phyloP scores from a whole-genome alignment of 768 basidiomycete species.

The Pleurotus djamor region DNA sequence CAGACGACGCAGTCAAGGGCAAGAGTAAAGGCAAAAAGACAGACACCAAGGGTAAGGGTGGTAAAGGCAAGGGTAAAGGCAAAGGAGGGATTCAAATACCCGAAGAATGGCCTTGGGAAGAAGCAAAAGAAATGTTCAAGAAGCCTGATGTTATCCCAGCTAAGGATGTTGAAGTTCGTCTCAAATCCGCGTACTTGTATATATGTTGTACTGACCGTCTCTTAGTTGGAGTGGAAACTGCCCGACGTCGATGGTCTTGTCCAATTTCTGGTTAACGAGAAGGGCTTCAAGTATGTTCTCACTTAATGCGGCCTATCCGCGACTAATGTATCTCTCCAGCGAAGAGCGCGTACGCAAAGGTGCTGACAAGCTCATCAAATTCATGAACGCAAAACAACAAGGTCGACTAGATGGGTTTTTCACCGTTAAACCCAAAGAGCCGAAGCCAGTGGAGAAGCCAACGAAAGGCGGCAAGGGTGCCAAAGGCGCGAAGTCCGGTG shows the following conservation, averaged over 20 bases:
- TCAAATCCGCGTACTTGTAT: neutral
- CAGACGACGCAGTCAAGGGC: constrained; percentile 39
- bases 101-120: constrained; percentile 96
- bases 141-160: constrained; percentile 89
- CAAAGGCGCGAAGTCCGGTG: constrained; percentile 27
- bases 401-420: constrained; percentile 97
- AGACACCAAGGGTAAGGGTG: constrained; percentile 26
- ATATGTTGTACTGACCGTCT: neutral
- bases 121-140: constrained; percentile 88
- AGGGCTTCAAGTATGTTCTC: constrained; percentile 88
- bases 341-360: constrained; percentile 97
- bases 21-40: constrained; percentile 28
- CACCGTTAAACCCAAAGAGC: constrained; percentile 64
- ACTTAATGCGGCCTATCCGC: neutral
- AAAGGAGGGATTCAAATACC: constrained; percentile 82
- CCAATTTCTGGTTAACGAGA: constrained; percentile 89
- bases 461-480: constrained; percentile 3
- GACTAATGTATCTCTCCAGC: constrained; percentile 34
- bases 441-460: constrained; percentile 25
- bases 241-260: constrained; percentile 94
- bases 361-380: constrained; percentile 89
- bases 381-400: constrained; percentile 88
- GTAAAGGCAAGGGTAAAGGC: constrained; percentile 52
- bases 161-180: constrained; percentile 75
- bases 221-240: constrained; percentile 88